Evolutionary conservation across 805 yeast genomes (phyloP).

Genomic region (Ogataea minuta): DNA sequence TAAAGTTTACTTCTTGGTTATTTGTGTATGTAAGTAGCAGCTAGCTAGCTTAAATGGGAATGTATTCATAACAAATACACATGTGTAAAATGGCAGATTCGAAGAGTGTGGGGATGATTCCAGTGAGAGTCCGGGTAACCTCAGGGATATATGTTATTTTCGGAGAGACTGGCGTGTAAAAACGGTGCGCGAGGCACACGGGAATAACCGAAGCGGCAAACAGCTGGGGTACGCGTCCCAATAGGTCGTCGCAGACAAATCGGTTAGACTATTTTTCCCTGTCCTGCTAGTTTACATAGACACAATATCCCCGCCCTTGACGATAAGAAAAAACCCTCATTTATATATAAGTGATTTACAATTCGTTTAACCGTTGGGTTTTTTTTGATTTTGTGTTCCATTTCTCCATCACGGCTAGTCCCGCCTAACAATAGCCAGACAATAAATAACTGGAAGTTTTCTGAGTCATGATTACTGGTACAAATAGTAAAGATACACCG

Average conservation of each 20-base stretch:
- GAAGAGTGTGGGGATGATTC: constrained; percentile 11
- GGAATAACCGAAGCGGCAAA: constrained; percentile 11
- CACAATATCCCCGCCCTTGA: constrained; percentile 6
- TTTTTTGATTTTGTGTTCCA: constrained; percentile 4
- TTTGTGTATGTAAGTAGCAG: background rate
- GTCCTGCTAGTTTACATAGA: constrained; percentile 1
- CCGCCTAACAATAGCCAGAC: constrained; percentile 11
- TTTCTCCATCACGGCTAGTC: constrained; percentile 12
- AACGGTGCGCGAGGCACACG: constrained; percentile 5
- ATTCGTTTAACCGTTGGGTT: background rate
- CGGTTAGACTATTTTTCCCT: constrained; percentile 9
- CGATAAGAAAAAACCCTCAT: constrained; percentile 5
- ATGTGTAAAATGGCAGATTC: too few species aligned
- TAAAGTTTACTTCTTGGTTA: too few species aligned
- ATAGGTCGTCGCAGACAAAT: constrained; percentile 1
- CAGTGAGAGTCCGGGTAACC: constrained; percentile 5
- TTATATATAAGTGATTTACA: background rate
- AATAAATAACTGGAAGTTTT: constrained; percentile 1
- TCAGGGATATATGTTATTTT: background rate
- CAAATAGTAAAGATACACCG: constrained; percentile 9
- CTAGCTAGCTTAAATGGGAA: background rate
- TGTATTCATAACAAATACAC: too few species aligned
- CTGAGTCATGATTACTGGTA: constrained; percentile 12
- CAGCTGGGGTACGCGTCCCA: constrained; percentile 3
- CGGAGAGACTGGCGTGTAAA: constrained; percentile 2